Base-by-base conservation (phyloP, 495 filamentous ascomycete species). In the Podospora appendiculata region DNA sequence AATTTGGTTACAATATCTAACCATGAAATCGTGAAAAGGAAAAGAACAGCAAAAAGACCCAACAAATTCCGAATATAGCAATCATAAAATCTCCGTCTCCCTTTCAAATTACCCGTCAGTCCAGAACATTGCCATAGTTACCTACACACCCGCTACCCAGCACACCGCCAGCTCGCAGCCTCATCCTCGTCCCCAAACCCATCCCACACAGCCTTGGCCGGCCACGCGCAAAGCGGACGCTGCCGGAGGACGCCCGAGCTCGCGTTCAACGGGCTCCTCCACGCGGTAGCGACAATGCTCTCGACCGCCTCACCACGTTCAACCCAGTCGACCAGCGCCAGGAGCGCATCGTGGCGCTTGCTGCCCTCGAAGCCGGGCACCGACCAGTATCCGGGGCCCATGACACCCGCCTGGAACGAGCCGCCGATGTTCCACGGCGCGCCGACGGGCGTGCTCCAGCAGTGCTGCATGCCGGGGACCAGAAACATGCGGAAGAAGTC, bases 301-400 rank as follows among this genome's bases (percentile, higher is more conserved):
- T 70, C 65, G 0, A 75, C 72, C 9, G 61, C 59, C 19, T 41
- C 59, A 0, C 64, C 73, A 10, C 66, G 54, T 61, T 82, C 80
- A 10, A 78, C 75, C 79, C 79, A 84, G 3, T 58, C 55, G 63
- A 79, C 69, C 47, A 84, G 52, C 14, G 76, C 77, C 48, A 75
- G 40, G 46, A 81, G 17, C 2, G 62, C 64, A 56, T 82, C 76
- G 52, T 78, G 70, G 52, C 77, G 70, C 14, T 59, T 35, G 39
- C 75, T 71, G 12, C 57, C 53, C 52, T 53, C 48, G 9, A 68
- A 78, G 0, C 74, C 78, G 0, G 77, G 74, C 0, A 67, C 61
- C 8, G 60, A 60, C 32, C 42, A 56, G 18, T 50, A 36, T 1
- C 45, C 54, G 0, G 51, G 48, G 2, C 64, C 65, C 41, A 71